Conservation (phyloP, 1,284 basidiomycete genomes). For the Moesziomyces globuligerus region DNA sequence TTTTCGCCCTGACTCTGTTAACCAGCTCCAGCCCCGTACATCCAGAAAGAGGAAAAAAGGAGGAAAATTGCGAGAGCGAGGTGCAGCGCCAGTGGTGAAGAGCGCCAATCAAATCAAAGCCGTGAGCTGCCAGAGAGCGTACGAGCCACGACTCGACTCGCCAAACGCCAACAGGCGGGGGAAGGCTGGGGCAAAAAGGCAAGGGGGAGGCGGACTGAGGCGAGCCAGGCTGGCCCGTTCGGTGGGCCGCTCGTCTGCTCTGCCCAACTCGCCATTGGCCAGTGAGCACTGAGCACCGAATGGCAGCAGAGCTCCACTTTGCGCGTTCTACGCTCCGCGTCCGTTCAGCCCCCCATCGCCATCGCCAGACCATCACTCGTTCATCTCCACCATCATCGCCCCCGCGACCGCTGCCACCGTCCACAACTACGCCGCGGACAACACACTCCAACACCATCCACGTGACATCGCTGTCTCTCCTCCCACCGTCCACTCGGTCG, state of each 20-base stretch:
- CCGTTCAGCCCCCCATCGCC: not conserved
- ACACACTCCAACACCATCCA: constrained; percentile 4
- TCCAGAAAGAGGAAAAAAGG: no score
- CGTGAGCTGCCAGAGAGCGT: not conserved
- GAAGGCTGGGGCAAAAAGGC: not conserved
- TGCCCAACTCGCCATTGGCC: constrained; percentile 5
- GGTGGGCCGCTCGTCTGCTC: constrained; percentile 28
- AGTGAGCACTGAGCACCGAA: not conserved
- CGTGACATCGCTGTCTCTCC: not conserved
- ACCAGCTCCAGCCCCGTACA: not conserved
- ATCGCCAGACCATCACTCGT: not conserved
- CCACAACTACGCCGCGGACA: constrained; percentile 3
- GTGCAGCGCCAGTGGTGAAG: no score
- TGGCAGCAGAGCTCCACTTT: constrained; percentile 22
- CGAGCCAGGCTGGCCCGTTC: constrained; percentile 3
- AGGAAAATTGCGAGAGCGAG: no score
- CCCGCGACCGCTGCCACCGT: not conserved
- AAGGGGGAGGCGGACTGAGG: not conserved
- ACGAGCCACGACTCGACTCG: not conserved
- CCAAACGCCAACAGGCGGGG: not conserved
- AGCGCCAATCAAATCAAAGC: not conserved
- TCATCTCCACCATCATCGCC: not conserved
- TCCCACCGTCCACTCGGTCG: not conserved
- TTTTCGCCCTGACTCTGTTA: not conserved
- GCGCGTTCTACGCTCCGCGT: constrained; percentile 36